Conservation (phyloP, 2,329 filamentous ascomycete genomes). For the Neonectria hederae region DNA sequence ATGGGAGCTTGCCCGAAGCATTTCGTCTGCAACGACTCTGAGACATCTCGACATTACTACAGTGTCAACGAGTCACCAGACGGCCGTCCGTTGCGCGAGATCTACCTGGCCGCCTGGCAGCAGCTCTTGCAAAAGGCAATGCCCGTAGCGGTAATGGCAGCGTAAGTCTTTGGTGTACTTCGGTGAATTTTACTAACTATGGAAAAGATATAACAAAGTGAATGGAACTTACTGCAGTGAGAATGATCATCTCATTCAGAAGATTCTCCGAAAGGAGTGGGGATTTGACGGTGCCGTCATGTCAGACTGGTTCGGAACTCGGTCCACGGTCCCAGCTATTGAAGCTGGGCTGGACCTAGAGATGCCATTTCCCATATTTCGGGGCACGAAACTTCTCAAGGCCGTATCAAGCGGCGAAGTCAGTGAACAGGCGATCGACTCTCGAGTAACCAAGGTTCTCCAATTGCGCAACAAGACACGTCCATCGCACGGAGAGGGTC, state of each 20-base stretch:
- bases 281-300: conserved; percentile 24
- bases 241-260: background rate
- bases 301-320: conserved; percentile 37
- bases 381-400: conserved; percentile 19
- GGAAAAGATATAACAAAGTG: conserved; percentile 33
- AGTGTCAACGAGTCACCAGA: conserved; percentile 22
- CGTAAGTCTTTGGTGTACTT: conserved; percentile 15
- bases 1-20: conserved; percentile 25
- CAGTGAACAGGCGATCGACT: conserved; percentile 15
- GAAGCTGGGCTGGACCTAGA: conserved; percentile 29
- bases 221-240: conserved; percentile 24
- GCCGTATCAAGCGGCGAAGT: conserved; percentile 2
- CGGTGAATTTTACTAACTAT: background rate
- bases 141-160: conserved; percentile 28
- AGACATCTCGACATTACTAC: conserved; percentile 26
- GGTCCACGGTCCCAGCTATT: conserved; percentile 4
- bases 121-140: conserved; percentile 17
- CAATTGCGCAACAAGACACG: conserved; percentile 22
- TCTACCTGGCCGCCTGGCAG: conserved; percentile 33
- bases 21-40: conserved; percentile 33
- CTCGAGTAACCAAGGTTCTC: background rate
- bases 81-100: conserved; percentile 19
- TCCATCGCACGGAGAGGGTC: background rate
- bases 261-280: conserved; percentile 26
- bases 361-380: conserved; percentile 30